Conservation (phyloP, 2,329 filamentous ascomycete species). For the Amesomyces nigricolor region DNA sequence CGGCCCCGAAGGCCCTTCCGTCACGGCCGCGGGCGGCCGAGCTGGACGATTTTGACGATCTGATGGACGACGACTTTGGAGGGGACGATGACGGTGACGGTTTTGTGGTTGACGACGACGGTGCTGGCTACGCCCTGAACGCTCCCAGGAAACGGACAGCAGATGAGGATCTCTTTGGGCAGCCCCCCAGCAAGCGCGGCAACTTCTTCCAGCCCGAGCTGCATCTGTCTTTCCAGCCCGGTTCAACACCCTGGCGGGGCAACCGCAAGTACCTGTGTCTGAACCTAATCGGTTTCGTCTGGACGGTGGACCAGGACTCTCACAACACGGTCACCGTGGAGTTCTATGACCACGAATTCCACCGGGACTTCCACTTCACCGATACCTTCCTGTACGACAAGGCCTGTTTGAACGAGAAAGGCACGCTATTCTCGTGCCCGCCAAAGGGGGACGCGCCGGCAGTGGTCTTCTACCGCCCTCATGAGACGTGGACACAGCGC, state of each 20-base stretch:
- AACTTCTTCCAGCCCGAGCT: slow-evolving; percentile 55
- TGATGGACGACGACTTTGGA: slow-evolving; percentile 53
- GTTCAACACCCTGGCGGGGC: slow-evolving; percentile 91
- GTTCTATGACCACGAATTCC: slow-evolving; percentile 90
- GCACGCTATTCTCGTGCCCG: slow-evolving; percentile 78
- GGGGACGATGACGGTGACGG: slow-evolving; percentile 56
- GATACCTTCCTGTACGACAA: slow-evolving; percentile 96
- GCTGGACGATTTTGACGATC: slow-evolving; percentile 73
- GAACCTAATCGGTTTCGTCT: slow-evolving; percentile 89
- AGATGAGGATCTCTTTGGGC: slow-evolving; percentile 45
- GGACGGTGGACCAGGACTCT: slow-evolving; percentile 93
- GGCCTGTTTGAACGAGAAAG: slow-evolving; percentile 81
- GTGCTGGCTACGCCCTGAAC: slow-evolving; percentile 74
- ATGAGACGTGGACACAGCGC: slow-evolving; percentile 91
- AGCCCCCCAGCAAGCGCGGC: slow-evolving; percentile 44
- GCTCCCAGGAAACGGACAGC: slow-evolving; percentile 45
- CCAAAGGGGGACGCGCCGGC: slow-evolving; percentile 61
- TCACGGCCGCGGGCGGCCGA: slow-evolving; percentile 55
- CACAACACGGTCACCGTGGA: slow-evolving; percentile 93
- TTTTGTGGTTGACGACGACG: slow-evolving; percentile 93
- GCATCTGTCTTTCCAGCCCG: slow-evolving; percentile 85
- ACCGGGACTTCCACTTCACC: slow-evolving; percentile 95
- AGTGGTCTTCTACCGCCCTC: slow-evolving; percentile 90
- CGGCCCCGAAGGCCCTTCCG: slow-evolving; percentile 51
- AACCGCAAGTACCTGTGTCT: slow-evolving; percentile 90